Evolutionary conservation across 352 stramenopile species (phyloP).

Genomic region (Pythium dissotocum): DNA sequence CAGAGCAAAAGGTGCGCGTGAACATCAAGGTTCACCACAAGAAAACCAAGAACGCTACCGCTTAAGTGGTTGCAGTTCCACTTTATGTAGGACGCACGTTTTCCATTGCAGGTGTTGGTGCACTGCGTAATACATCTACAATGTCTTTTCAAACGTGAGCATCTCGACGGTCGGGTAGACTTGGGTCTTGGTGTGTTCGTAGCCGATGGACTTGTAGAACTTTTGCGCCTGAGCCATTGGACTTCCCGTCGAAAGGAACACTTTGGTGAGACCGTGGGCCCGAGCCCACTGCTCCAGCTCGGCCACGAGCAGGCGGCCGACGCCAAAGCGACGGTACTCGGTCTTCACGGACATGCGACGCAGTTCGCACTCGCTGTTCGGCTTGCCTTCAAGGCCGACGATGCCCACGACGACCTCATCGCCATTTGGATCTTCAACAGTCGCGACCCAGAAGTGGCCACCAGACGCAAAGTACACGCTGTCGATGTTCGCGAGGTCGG

Average conservation of each 20-base stretch:
- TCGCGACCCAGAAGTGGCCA: conserved; percentile 55
- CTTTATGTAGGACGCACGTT: too few species aligned
- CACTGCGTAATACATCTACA: too few species aligned
- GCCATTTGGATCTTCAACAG: conserved; percentile 14
- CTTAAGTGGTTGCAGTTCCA: too few species aligned
- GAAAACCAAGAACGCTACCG: too few species aligned
- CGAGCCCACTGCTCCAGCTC: conserved; percentile 44
- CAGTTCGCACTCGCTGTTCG: conserved; percentile 28
- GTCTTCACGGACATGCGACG: conserved; percentile 47
- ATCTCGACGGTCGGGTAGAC: too few species aligned
- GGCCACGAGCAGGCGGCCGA: conserved; percentile 38
- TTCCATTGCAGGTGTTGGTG: too few species aligned
- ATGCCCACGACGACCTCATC: conserved; percentile 30
- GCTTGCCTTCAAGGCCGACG: conserved; percentile 32
- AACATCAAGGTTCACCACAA: too few species aligned
- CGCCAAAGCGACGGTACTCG: conserved; percentile 33
- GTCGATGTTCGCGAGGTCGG: conserved; percentile 39
- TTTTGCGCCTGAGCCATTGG: conserved; percentile 36
- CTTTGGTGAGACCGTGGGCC: conserved; percentile 25
- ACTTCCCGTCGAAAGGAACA: conserved; percentile 42
- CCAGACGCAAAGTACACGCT: conserved; percentile 37
- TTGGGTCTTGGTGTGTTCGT: background rate
- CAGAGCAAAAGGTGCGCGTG: too few species aligned
- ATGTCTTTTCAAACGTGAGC: too few species aligned
- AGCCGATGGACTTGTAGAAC: conserved; percentile 26